Percentiles rank a stretch among this genome's conserved stretches.
These are phyloP conservation scores for Penicillium ucsense DNA, from an alignment of 495 filamentous ascomycete genomes.

Conservation along the genomic window DNA sequence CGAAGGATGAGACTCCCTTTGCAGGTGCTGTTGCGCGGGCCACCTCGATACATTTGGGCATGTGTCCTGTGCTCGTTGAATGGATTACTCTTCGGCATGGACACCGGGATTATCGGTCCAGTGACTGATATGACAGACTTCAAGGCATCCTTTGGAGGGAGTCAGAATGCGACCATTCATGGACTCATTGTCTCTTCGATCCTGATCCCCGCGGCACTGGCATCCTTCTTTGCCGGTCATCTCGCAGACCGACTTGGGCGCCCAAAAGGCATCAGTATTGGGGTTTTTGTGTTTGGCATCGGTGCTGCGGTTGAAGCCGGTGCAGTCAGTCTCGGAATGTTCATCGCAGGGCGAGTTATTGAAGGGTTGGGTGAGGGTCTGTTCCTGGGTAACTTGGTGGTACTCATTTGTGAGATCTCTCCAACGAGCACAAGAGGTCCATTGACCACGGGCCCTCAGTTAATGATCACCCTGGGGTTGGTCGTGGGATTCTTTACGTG, in stretches of 20 bases:
- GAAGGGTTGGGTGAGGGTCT: conserved; percentile 51
- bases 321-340: conserved; percentile 39
- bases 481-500: conserved; percentile 52
- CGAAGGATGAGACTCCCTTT: too few relatives aligned
- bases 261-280: conserved; percentile 42
- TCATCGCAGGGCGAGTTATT: conserved; percentile 45
- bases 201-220: conserved; percentile 50
- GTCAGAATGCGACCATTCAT: conserved; percentile 43
- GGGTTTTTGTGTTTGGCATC: conserved; percentile 43
- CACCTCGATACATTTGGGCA: conserved; percentile 13
- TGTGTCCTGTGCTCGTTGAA: conserved; percentile 14
- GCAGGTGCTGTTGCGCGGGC: background rate
- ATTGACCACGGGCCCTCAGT: conserved; percentile 46
- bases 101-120: conserved; percentile 56
- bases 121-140: conserved; percentile 53
- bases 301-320: conserved; percentile 44
- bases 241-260: conserved; percentile 51
- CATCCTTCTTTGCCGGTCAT: conserved; percentile 53
- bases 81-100: conserved; percentile 32
- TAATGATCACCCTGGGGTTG: conserved; percentile 43
- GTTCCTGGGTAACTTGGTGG: conserved; percentile 46
- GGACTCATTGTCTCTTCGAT: conserved; percentile 57
- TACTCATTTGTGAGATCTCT: conserved; percentile 54
- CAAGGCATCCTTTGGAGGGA: conserved; percentile 35
- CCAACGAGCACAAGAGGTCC: conserved; percentile 41